phyloP scores from a whole-genome alignment of 331 rosid species.

The Prunus yedoensis region DNA sequence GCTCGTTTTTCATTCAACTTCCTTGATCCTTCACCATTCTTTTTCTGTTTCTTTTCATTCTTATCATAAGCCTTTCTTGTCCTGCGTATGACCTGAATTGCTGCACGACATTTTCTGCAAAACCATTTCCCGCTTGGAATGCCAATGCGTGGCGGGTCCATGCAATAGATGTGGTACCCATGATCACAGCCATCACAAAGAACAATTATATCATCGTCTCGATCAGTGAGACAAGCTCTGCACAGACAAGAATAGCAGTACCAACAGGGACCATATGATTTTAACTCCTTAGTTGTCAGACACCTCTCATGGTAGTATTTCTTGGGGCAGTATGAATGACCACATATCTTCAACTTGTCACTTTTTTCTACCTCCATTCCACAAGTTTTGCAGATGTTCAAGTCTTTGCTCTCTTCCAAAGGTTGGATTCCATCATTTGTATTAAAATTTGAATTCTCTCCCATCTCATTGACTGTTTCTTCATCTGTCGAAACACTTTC shows the following conservation, averaged over 20 bases:
- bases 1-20: slow-evolving; percentile 44
- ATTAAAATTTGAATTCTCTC: slow-evolving; percentile 50
- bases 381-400: slow-evolving; percentile 60
- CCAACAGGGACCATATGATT: slow-evolving; percentile 56
- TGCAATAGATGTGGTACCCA: slow-evolving; percentile 80
- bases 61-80: slow-evolving; percentile 55
- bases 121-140: slow-evolving; percentile 85
- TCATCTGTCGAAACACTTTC: slow-evolving; percentile 44
- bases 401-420: slow-evolving; percentile 15
- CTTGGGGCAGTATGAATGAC: slow-evolving; percentile 56
- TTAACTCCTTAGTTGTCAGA: slow-evolving; percentile 61
- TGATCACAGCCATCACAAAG: slow-evolving; percentile 97
- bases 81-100: slow-evolving; percentile 51
- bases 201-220: slow-evolving; percentile 65
- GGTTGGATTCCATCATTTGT: slow-evolving; percentile 42
- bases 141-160: slow-evolving; percentile 59
- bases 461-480: slow-evolving; percentile 39
- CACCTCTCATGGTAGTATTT: slow-evolving; percentile 75
- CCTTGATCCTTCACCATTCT: slow-evolving; percentile 34
- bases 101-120: slow-evolving; percentile 68
- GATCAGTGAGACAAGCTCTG: slow-evolving; percentile 65
- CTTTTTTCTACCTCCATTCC: slow-evolving; percentile 40
- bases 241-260: slow-evolving; percentile 95
- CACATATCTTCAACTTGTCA: slow-evolving; percentile 47
- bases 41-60: slow-evolving; percentile 30